Evolutionary conservation across 345 rosid genomes (phyloP), one percentile per base, ranked within the genome.

Genomic region (Turritis glabra): DNA sequence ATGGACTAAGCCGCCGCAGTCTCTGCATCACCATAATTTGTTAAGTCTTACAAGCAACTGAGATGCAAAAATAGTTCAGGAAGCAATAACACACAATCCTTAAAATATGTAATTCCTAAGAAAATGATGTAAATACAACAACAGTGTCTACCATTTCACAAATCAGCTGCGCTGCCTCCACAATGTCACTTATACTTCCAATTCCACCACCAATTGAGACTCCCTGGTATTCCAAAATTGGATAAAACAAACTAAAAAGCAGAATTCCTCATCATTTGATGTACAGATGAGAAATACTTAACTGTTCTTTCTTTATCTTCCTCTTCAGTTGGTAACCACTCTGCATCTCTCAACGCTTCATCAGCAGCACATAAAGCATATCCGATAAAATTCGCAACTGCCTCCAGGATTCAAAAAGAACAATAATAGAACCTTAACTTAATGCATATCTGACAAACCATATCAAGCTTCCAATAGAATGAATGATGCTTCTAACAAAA

Each of bases 201-300:
- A 83, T 95, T 56, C 97, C 97, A 46, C 92, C 97, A 54, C 99
- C 99, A 67, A 95, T 90, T 17, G 99, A 92, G 73, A 94, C 96
- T 67, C 98, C 98, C 97, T 94, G 84, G 53, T 46, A 70, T 81
- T 80, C 77, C 75, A 75, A 40, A 59, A 71, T 75, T 73, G 27
- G 25, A 54, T 46, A 67, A 66, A 55, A 64, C 40, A 64, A 77
- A 50, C 22, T 43, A 61, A 73, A 35, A 26, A 12, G 2, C 29
- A 64, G 6, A 57, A 3, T 23, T 26, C 51, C 4, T 62, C 21
- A 44, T 29, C 29, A 57, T 1, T 51, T 26, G 11, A 47, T 19
- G 15, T 15, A 7, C 44, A 33, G 41, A 21, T 30, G 33, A 81
- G 55, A 0, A 19, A 51, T 32, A 19, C 17, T 53, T 54, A 85